Evolutionary conservation across 1,284 basidiomycete species (phyloP).

Genomic region (Moniliophthora roreri): DNA sequence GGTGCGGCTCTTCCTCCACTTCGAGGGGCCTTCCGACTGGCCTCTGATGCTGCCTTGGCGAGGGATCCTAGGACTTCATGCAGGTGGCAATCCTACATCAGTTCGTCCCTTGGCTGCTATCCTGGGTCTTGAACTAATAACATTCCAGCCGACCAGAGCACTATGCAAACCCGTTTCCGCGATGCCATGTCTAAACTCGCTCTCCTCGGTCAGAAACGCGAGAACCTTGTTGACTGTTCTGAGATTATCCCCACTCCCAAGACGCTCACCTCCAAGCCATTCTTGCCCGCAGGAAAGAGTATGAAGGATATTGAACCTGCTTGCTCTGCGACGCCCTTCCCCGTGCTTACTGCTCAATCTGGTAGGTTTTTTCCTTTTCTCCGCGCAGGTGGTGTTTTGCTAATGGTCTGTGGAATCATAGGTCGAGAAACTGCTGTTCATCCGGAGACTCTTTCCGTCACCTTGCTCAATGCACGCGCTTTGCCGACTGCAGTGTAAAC

Average conservation of each 20-base stretch:
- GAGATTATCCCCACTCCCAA: not conserved
- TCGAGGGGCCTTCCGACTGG: conserved; percentile 33
- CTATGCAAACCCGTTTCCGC: conserved; percentile 8
- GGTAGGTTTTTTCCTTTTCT: not conserved
- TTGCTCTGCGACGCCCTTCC: not conserved
- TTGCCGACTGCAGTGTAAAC: not conserved
- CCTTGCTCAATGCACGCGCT: not conserved
- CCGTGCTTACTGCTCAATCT: not conserved
- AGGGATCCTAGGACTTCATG: conserved; percentile 25
- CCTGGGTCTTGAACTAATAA: not conserved
- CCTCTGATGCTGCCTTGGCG: conserved; percentile 26
- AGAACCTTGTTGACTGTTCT: conserved; percentile 1
- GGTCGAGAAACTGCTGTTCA: not conserved
- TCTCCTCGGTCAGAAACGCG: conserved; percentile 5
- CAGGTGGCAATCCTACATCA: conserved; percentile 35
- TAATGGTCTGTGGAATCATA: not conserved
- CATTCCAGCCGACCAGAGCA: conserved; percentile 1
- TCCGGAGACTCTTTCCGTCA: not conserved
- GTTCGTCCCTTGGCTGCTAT: conserved; percentile 10
- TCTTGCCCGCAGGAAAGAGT: not conserved
- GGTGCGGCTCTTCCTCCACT: conserved; percentile 30
- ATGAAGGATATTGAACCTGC: not conserved
- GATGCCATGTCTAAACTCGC: conserved; percentile 15
- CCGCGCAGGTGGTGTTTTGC: not conserved
- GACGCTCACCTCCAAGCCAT: not conserved